phyloP scores from a whole-genome alignment of 768 basidiomycete genomes.

The Macrolepiota albuminosa region DNA sequence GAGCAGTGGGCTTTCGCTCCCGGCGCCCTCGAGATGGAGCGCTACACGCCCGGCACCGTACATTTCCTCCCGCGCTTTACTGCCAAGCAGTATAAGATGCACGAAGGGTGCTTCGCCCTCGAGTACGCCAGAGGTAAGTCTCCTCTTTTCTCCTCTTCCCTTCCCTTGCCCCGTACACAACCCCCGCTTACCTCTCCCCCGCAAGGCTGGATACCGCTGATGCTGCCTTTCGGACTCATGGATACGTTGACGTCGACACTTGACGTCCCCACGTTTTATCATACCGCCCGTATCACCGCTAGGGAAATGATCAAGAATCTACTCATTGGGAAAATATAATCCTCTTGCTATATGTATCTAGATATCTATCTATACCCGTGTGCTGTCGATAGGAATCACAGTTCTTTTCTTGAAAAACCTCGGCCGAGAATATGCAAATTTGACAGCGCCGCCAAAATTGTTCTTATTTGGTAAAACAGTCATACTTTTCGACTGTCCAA shows the following conservation, averaged over 20 bases:
- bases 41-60: conserved; percentile 78
- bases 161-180: no score
- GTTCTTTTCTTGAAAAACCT: no score
- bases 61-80: conserved; percentile 80
- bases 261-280: conserved; percentile 77
- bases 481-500: no score
- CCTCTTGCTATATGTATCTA: no score
- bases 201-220: conserved; percentile 93
- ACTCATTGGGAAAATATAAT: conserved; percentile 80
- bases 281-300: conserved; percentile 71
- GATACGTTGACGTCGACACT: conserved; percentile 87
- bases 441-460: no score
- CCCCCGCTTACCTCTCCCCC: no score
- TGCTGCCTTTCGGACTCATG: conserved; percentile 92
- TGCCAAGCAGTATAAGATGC: conserved; percentile 98
- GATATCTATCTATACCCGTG: no score
- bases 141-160: no score
- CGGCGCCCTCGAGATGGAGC: conserved; percentile 79
- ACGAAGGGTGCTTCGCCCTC: conserved; percentile 90
- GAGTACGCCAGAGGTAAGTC: conserved; percentile 87
- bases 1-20: conserved; percentile 93
- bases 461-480: no score
- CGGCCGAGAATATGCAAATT: no score
- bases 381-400: no score
- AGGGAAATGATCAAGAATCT: conserved; percentile 83